Base-by-base conservation (phyloP, 495 filamentous ascomycete genomes). In the Articulospora tetracladia region DNA sequence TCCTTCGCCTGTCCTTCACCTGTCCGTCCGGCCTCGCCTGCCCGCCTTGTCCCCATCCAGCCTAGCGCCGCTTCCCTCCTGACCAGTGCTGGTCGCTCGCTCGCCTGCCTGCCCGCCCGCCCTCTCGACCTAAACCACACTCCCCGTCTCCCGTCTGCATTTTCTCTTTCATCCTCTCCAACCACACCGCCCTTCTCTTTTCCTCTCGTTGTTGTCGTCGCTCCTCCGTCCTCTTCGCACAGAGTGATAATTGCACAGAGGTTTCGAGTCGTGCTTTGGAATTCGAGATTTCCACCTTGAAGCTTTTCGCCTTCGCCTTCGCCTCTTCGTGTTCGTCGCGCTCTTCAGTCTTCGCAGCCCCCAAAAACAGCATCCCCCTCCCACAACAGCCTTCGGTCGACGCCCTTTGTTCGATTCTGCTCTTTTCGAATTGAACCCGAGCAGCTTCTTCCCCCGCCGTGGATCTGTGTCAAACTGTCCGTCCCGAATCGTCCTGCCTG, bases 361-460 rank as follows among this genome's bases (percentile, higher is more conserved):
- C 4, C 30, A 56, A 41, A 22, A 3, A 24, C 15, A 11, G 17
- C 3, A 39, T 17, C 49, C 10, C 15, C 53, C 19, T 41, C 22
- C 27, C 55, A 49, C 39, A 52, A 7, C 47, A 49, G 27, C 57
- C 57, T 53, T 39, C 52, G 52, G 26, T 44, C 39, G 4, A 8
- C 19, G 20, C 49, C 27, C 36, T 53, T 60, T 60, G 25, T 25
- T 25, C 47, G 2, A 3, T 50, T 47, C 20, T 27, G 6, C 58
- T 44, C 24, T 28, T 15, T 22, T 56, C 28, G n/a, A 79, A 63
- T 23, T 79, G 58, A 11, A 62, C 47, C 4, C 19, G 47, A 50
- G 25, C 47, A 50, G 47, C 20, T 25, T n/a, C 69, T 76, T 61
- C 23, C 8, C 28, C 79, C 77, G 44, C 75, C 77, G 66, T 30